Evolutionary conservation across 805 yeast genomes (phyloP).

Genomic region (Wickerhamomyces rabaulensis): DNA sequence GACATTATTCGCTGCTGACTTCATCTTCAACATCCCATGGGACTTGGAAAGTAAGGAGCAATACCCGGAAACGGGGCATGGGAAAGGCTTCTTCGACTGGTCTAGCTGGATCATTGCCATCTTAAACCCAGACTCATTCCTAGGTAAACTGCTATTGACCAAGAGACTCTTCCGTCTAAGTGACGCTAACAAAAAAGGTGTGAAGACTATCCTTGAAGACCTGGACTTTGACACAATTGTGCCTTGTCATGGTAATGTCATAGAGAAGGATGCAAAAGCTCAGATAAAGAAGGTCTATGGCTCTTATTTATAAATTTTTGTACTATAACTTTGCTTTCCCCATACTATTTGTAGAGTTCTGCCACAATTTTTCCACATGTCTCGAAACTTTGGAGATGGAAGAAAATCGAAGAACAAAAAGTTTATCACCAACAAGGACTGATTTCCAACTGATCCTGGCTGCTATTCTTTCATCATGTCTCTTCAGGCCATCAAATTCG

Average conservation of each 20-base stretch:
- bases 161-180: conserved; percentile 20
- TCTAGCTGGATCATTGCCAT: conserved; percentile 17
- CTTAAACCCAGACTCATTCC: conserved; percentile 35
- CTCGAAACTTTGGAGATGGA: not conserved
- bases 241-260: conserved; percentile 56
- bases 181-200: conserved; percentile 12
- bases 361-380: not conserved
- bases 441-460: not conserved
- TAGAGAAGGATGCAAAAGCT: conserved; percentile 36
- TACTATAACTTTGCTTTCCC: too few species aligned
- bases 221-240: conserved; percentile 49
- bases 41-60: conserved; percentile 47
- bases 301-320: too few species aligned
- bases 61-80: conserved; percentile 41
- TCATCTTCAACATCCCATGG: conserved; percentile 53
- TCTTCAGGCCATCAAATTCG: conserved; percentile 66
- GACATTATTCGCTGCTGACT: conserved; percentile 54
- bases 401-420: too few species aligned
- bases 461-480: conserved; percentile 25
- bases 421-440: too few species aligned
- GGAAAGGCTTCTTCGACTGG: conserved; percentile 32
- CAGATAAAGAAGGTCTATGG: not conserved
- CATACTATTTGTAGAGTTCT: too few species aligned
- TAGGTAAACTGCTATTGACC: conserved; percentile 30
- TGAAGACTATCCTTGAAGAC: conserved; percentile 15